Conservation (phyloP, 1,284 basidiomycete genomes). For the Ustilago xerochloae region DNA sequence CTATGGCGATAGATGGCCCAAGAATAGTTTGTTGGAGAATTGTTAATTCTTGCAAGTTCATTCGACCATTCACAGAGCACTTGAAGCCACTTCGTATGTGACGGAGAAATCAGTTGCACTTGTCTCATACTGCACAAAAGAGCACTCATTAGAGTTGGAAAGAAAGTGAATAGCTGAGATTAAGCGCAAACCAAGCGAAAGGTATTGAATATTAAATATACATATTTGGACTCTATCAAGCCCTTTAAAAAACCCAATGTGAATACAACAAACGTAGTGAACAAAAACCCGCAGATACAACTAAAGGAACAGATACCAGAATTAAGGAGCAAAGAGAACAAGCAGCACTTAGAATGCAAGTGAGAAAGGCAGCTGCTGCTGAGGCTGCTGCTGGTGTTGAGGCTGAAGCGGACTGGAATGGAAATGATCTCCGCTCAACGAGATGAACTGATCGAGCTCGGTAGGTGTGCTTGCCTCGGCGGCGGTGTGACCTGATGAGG, state of each 20-base stretch:
- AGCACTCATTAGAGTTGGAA: too few relatives aligned
- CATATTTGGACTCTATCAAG: background rate
- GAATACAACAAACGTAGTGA: background rate
- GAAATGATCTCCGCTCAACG: slow-evolving; percentile 8
- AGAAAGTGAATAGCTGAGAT: slow-evolving; percentile 7
- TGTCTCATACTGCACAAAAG: too few relatives aligned
- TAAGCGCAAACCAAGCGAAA: background rate
- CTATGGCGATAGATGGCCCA: slow-evolving; percentile 51
- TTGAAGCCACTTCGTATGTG: too few relatives aligned
- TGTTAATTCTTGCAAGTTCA: slow-evolving; percentile 12
- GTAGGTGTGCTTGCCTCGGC: slow-evolving; percentile 23
- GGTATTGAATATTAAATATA: slow-evolving; percentile 5
- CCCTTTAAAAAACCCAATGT: background rate
- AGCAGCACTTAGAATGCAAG: slow-evolving; percentile 11
- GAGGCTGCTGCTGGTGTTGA: slow-evolving; percentile 10
- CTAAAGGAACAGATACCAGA: background rate
- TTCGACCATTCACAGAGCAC: background rate
- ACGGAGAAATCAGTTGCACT: too few relatives aligned
- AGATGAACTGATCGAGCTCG: slow-evolving; percentile 34
- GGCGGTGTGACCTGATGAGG: slow-evolving; percentile 14
- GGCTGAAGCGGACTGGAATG: background rate
- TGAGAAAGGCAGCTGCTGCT: slow-evolving; percentile 14
- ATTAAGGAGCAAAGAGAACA: background rate
- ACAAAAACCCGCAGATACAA: background rate
- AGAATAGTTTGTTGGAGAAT: slow-evolving; percentile 45